phyloP scores from a whole-genome alignment of 164 flowering plant species.

The Annona squamosa region DNA sequence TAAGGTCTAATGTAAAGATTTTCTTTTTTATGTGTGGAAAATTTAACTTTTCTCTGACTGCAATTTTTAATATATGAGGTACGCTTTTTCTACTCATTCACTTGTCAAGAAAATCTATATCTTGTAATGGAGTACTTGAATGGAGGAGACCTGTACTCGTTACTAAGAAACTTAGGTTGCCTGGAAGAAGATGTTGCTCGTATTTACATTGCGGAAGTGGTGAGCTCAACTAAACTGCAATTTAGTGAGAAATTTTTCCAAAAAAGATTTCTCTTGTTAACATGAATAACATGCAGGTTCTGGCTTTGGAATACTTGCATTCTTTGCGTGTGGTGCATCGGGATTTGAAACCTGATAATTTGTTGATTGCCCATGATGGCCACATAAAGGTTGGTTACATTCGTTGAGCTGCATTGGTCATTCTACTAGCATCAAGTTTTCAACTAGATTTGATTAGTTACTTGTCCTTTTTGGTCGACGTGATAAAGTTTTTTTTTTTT shows the following conservation, averaged over 20 bases:
- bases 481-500: too few species aligned
- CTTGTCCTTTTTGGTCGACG: too few species aligned
- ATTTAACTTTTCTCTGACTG: slow-evolving; percentile 18
- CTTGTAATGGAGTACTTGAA: slow-evolving; percentile 99
- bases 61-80: slow-evolving; percentile 44
- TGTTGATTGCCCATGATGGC: slow-evolving; percentile 99
- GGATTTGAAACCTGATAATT: slow-evolving; percentile 95
- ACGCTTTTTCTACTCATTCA: slow-evolving; percentile 98
- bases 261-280: slow-evolving; percentile 3
- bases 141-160: slow-evolving; percentile 97
- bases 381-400: slow-evolving; percentile 74
- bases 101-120: slow-evolving; percentile 94
- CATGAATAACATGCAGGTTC: slow-evolving; percentile 49
- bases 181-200: slow-evolving; percentile 97
- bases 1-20: slow-evolving; percentile 34
- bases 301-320: slow-evolving; percentile 95
- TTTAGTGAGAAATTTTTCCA: not conserved
- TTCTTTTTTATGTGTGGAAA: not conserved
- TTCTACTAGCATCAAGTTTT: not conserved
- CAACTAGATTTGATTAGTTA: too few species aligned
- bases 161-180: slow-evolving; percentile 95
- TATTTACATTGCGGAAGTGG: slow-evolving; percentile 95
- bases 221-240: slow-evolving; percentile 35
- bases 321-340: slow-evolving; percentile 94
- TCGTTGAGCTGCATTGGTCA: not conserved